Evolutionary conservation across 495 filamentous ascomycete species (phyloP), one percentile per base, ranked within the genome.

Genomic region (Aspergillus wentii): DNA sequence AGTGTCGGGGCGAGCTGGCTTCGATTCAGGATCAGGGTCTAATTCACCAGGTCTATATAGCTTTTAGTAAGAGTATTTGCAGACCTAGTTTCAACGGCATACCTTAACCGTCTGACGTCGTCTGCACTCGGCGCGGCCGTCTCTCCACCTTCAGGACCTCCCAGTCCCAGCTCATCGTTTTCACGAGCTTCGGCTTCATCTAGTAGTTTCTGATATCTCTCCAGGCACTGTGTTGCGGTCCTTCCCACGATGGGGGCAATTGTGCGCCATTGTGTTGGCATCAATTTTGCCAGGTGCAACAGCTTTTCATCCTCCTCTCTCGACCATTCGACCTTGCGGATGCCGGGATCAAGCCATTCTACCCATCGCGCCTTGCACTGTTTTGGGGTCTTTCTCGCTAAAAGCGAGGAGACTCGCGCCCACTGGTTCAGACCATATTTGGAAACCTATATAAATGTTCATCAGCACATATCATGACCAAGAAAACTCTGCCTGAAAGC

Each of bases 401-500:
- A 81, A 26, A 98, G 80, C 17, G 94, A 97, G 30, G 92, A 96
- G 27, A 96, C 91, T 57, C 92, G 92, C 56, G 94, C 91, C 92
- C 92, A 98, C 68, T 98, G 92, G 61, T 98, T 96, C 23, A 98
- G 77, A 36, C 90, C 90, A 69, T 95, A 96, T 65, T 96, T 96
- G 46, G 87, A 94, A 50, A 95, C 88, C 66, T 70, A 35, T 16
- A 15, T 28, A 32, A 43, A 25, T 49, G n/a, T n/a, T n/a, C n/a
- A n/a, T n/a, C n/a, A n/a, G n/a, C n/a, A n/a, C n/a, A n/a, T n/a
- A n/a, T n/a, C n/a, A n/a, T n/a, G n/a, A n/a, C n/a, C n/a, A n/a
- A n/a, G n/a, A n/a, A n/a, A n/a, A n/a, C n/a, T n/a, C n/a, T n/a
- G n/a, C n/a, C n/a, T n/a, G n/a, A n/a, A n/a, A n/a, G n/a, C n/a